Evolutionary conservation across 768 basidiomycete genomes (phyloP), one percentile per base, ranked within the genome.

Genomic region (Termitomyces sp.): DNA sequence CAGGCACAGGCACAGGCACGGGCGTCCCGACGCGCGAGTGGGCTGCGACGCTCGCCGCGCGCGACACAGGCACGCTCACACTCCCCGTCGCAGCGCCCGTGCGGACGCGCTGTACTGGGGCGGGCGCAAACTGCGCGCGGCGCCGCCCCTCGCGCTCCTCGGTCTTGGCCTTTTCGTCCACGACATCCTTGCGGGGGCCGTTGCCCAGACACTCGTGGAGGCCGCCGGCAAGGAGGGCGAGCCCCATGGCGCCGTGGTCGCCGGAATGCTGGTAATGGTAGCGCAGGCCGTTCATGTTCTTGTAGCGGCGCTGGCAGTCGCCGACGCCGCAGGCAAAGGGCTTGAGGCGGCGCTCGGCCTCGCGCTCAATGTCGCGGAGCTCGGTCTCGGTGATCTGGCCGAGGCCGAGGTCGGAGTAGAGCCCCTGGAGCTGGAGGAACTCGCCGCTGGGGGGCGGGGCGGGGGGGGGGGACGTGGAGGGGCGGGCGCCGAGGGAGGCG

Each of bases 241-340:
- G 77, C 5, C 97, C 97, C 42, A 92, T 79, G 6, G 89, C 87
- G 3, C 96, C 96, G 70, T 98, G 97, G 43, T 94, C 93, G 11
- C 95, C 96, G 21, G 89, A 89, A 71, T 98, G 96, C 70, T 94
- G 90, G 68, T 98, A 98, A 72, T 98, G 96, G 61, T 98, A 98
- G 65, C 91, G 73, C 60, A 98, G 74, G 0, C 96, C 96, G 70
- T 98, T 98, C 94, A 98, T 96, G 68, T 99, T 98, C 81, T 98
- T 94, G 76, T 98, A 98, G 66, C 95, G 72, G 66, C 95, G 81
- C 68, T 82, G 79, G 64, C 90, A 91, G 62, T 91, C 89, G 19
- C 90, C 89, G 5, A 95, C 89, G 6, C 91, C 87, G 63, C 94
- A 98, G 0, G 91, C 89, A 67, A 90, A 98, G 3, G 94, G 94